Base-by-base conservation (phyloP, 2,329 filamentous ascomycete genomes). In the Exserohilum rostratum region DNA sequence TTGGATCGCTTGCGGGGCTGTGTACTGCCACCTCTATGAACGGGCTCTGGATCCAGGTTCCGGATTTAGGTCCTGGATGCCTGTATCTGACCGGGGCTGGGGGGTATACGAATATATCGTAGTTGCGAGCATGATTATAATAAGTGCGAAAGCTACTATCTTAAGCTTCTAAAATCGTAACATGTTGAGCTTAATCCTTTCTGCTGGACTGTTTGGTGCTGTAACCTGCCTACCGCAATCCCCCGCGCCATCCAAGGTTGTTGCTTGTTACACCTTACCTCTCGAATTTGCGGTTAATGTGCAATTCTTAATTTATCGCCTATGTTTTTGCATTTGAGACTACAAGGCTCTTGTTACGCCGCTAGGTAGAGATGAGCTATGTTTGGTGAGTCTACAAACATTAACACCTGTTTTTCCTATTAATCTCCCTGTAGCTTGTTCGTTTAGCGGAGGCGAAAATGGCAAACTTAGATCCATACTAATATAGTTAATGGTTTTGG, bases 401-500 rank as follows among this genome's bases (percentile, higher is more conserved):
- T 25, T 25, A 25, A 25, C 22, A 25, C 22, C 4, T 25, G 22
- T 25, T 25, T 25, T 25, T 25, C 4, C 22, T 25, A 25, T 38
- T 20, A 20, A 38, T 27, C 6, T 15, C 13, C 12, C 29, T 42
- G 20, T 27, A 42, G 39, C 39, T 42, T 15, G 39, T 42, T 27
- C 39, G 39, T 25, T 42, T 20, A 13, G 39, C 39, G 39, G 39
- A 42, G 39, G 18, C 39, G 20, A 27, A 42, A 42, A 15, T 20
- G 13, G 22, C 39, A 42, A 25, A 25, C 29, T 27, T 42, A 42
- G 39, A 42, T 42, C 39, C 39, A 42, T 22, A 25, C 6, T n/a
- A 42, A 27, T 42, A 42, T 20, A 42, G 25, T 29, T 13, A 42
- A 42, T 42, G 39, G 39, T 42, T 42, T 27, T 42, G 39, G 39